These are phyloP conservation scores for Rosa rugosa DNA, from an alignment of 306 rosid genomes.

Conservation along the genomic window DNA sequence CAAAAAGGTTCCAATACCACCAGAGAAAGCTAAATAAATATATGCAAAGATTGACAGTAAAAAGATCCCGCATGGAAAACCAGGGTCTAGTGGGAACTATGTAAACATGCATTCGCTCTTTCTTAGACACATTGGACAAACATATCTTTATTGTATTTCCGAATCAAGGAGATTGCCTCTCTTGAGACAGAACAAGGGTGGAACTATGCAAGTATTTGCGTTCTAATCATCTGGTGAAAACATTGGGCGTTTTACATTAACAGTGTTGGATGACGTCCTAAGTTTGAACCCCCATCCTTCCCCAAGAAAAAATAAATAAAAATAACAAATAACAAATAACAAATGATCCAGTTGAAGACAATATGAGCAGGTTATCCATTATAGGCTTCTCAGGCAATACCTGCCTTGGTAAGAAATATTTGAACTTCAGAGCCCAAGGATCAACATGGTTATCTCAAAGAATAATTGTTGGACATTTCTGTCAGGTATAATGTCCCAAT, in stretches of 20 bases:
- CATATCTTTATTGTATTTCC: background rate
- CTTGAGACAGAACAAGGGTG: background rate
- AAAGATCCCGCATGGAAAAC: background rate
- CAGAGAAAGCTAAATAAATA: background rate
- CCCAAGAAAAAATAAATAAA: too few relatives aligned
- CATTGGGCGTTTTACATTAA: background rate
- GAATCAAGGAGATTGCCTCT: background rate
- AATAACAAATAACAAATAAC: background rate
- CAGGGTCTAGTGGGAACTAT: background rate
- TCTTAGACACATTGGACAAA: background rate
- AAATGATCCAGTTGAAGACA: background rate
- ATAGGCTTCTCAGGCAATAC: background rate
- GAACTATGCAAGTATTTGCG: background rate
- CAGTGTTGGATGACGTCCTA: background rate
- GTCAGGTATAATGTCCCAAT: background rate
- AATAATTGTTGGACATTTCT: background rate
- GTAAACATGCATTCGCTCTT: background rate
- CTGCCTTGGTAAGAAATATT: background rate
- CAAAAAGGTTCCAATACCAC: background rate
- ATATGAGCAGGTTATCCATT: background rate
- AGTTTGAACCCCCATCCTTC: background rate
- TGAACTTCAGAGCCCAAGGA: background rate
- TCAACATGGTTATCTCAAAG: background rate
- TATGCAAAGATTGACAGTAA: background rate
- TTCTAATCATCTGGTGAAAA: background rate